phyloP scores from a whole-genome alignment of 495 filamentous ascomycete species.

The Aspergillus biplanus region DNA sequence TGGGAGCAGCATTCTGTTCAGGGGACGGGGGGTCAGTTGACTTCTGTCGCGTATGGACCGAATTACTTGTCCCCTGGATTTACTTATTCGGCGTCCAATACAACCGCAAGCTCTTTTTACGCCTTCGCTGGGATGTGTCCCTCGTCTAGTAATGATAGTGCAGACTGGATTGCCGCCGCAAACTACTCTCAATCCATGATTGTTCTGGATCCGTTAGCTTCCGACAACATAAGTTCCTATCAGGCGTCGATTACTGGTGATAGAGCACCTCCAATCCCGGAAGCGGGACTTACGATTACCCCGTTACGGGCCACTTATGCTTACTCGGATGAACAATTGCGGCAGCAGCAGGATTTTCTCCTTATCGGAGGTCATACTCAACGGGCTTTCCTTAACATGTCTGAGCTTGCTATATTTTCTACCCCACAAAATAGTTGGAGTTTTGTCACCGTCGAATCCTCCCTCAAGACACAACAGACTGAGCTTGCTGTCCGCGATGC shows the following conservation, averaged over 20 bases:
- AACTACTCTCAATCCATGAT: conserved; percentile 81
- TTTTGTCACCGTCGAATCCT: conserved; percentile 66
- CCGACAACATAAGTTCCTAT: conserved; percentile 35
- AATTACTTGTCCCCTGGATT: conserved; percentile 70
- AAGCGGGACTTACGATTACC: conserved; percentile 87
- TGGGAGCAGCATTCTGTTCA: conserved; percentile 50
- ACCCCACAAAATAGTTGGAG: conserved; percentile 85
- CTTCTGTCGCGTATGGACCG: conserved; percentile 49
- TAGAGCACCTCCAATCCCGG: conserved; percentile 68
- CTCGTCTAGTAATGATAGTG: conserved; percentile 40
- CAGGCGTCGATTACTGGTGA: conserved; percentile 44
- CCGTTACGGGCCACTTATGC: conserved; percentile 66
- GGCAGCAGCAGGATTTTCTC: conserved; percentile 75
- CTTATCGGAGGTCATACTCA: conserved; percentile 86
- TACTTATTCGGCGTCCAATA: conserved; percentile 64
- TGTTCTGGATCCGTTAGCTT: conserved; percentile 41
- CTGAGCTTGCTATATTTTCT: conserved; percentile 82
- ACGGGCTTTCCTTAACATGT: conserved; percentile 89
- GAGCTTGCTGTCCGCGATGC: conserved; percentile 52
- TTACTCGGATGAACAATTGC: conserved; percentile 53
- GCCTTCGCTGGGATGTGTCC: conserved; percentile 92
- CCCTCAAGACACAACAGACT: conserved; percentile 38
- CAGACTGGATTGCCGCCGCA: conserved; percentile 62
- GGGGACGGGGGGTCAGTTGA: conserved; percentile 31
- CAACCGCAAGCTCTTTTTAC: conserved; percentile 59